Conservation (phyloP, 495 filamentous ascomycete species). For the Terfezia claveryi region DNA sequence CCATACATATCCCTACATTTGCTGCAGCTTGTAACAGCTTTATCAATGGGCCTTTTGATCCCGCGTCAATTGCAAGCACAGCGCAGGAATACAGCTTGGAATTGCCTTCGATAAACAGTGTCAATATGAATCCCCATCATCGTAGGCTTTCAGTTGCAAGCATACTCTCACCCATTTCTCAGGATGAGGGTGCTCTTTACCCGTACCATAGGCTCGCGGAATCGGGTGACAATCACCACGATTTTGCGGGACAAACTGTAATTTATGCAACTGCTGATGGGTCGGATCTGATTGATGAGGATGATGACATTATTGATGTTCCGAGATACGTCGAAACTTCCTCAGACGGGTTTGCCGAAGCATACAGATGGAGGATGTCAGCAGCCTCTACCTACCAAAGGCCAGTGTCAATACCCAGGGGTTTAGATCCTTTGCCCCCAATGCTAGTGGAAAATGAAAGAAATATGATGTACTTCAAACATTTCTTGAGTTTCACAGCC, state of each 20-base stretch:
- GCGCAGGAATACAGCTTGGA: background rate
- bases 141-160: constrained; percentile 18
- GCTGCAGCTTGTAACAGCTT: constrained; percentile 14
- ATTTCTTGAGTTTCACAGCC: constrained; percentile 52
- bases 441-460: constrained; percentile 51
- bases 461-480: constrained; percentile 58
- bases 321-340: constrained; percentile 20
- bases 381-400: constrained; percentile 24
- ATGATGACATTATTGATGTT: constrained; percentile 19
- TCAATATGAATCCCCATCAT: constrained; percentile 7
- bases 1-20: constrained; percentile 11
- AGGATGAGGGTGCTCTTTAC: background rate
- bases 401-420: constrained; percentile 39
- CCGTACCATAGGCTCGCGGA: background rate
- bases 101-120: background rate
- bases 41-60: constrained; percentile 8
- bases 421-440: constrained; percentile 43
- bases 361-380: constrained; percentile 48
- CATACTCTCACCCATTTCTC: constrained; percentile 2
- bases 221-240: background rate
- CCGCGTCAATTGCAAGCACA: background rate
- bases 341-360: constrained; percentile 23
- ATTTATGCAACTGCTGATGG: background rate
- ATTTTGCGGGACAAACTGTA: background rate
- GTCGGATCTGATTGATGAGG: constrained; percentile 8